Evolutionary conservation across 306 rosid genomes (phyloP).

Genomic region (Vachellia collinsii): DNA sequence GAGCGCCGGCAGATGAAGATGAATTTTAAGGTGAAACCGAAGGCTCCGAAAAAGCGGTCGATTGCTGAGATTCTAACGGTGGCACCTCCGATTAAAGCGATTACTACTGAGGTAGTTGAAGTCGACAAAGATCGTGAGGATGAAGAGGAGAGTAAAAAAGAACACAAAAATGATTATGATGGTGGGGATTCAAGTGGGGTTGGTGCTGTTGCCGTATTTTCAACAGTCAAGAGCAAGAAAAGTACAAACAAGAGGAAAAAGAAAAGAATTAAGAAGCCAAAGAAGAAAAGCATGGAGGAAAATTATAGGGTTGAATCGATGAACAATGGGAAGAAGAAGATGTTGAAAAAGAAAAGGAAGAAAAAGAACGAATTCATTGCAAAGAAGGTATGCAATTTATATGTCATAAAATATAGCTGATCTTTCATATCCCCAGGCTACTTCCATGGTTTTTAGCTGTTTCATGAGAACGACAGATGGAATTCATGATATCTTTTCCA

Average conservation of each 20-base stretch:
- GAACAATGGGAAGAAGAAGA: conserved; percentile 44
- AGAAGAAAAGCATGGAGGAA: conserved; percentile 48
- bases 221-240: conserved; percentile 44
- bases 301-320: conserved; percentile 18
- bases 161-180: conserved; percentile 31
- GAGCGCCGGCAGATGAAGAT: conserved; percentile 49
- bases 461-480: conserved; percentile 6
- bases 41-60: conserved; percentile 80
- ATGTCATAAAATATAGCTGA: conserved; percentile 53
- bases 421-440: conserved; percentile 15
- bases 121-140: conserved; percentile 21
- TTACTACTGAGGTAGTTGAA: conserved; percentile 19
- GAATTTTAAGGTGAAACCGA: conserved; percentile 55
- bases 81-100: conserved; percentile 71
- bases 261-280: conserved; percentile 47
- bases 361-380: conserved; percentile 37
- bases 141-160: conserved; percentile 29
- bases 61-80: conserved; percentile 83
- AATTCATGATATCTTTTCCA: conserved; percentile 35
- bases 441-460: conserved; percentile 35
- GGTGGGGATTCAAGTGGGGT: conserved; percentile 28
- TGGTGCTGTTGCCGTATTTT: conserved; percentile 8
- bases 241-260: conserved; percentile 39
- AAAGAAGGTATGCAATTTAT: conserved; percentile 65
- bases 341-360: conserved; percentile 40